A percentile compares a stretch with the other conserved stretches of the same genome.
Conservation (phyloP, 1,139 yeast species). For the Yamadazyma atlantica region DNA sequence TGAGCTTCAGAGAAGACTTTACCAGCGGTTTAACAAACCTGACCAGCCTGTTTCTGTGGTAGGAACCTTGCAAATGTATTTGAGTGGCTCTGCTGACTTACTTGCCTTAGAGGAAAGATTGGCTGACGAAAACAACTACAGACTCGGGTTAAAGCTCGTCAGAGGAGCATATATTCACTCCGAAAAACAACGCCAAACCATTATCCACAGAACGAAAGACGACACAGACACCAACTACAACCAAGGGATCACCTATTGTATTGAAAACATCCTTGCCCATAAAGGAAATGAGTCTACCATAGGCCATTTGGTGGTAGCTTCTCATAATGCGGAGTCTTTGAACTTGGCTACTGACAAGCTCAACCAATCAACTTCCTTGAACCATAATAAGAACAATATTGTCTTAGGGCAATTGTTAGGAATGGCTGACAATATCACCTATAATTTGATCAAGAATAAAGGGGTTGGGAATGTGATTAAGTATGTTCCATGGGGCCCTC, state of each 20-base stretch:
- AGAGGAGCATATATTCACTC: slow-evolving; percentile 97
- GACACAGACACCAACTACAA: slow-evolving; percentile 80
- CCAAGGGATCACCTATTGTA: slow-evolving; percentile 62
- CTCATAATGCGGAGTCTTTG: slow-evolving; percentile 85
- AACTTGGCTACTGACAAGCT: slow-evolving; percentile 65
- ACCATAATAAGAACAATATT: slow-evolving; percentile 57
- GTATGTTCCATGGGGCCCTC: slow-evolving; percentile 99
- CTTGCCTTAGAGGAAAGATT: slow-evolving; percentile 62
- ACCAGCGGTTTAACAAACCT: slow-evolving; percentile 66
- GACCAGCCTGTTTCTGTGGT: slow-evolving; percentile 65
- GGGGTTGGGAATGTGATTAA: slow-evolving; percentile 79
- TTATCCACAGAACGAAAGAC: slow-evolving; percentile 73
- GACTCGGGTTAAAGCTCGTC: slow-evolving; percentile 88
- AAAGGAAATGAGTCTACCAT: slow-evolving; percentile 52
- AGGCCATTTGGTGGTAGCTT: slow-evolving; percentile 89
- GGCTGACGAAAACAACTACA: slow-evolving; percentile 64
- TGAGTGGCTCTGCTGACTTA: slow-evolving; percentile 66
- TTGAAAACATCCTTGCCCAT: slow-evolving; percentile 55
- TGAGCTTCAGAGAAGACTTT: slow-evolving; percentile 82
- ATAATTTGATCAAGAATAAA: slow-evolving; percentile 63
- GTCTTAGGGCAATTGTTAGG: slow-evolving; percentile 92
- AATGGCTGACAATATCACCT: slow-evolving; percentile 90
- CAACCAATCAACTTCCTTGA: slow-evolving; percentile 20
- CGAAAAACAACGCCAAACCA: slow-evolving; percentile 64
- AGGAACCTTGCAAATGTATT: slow-evolving; percentile 93